These are phyloP conservation scores for Cicer arietinum DNA, from an alignment of 306 rosid species.

Conservation along the genomic window DNA sequence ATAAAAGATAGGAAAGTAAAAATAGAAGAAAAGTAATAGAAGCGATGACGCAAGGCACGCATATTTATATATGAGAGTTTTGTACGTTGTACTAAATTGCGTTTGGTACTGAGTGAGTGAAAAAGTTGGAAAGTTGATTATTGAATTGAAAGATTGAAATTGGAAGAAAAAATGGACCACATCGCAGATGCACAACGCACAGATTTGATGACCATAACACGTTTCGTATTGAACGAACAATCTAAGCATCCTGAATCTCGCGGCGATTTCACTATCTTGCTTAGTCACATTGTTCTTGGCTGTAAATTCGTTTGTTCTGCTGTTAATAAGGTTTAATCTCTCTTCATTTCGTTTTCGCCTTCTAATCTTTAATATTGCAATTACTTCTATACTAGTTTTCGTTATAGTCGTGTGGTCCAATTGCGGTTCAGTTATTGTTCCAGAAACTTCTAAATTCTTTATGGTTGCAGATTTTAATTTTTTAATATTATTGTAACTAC, in stretches of 20 bases:
- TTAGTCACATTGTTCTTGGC: conserved; percentile 93
- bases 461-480: not conserved
- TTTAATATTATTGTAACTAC: not conserved
- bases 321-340: conserved; percentile 73
- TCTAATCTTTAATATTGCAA: not conserved
- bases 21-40: too few species aligned
- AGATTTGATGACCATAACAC: conserved; percentile 94
- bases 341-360: not conserved
- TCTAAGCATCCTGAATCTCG: conserved; percentile 86
- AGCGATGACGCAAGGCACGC: too few species aligned
- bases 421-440: too few species aligned
- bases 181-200: conserved; percentile 85
- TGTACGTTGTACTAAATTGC: too few species aligned
- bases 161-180: conserved; percentile 61
- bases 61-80: too few species aligned
- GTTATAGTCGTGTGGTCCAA: too few species aligned
- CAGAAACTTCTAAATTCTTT: not conserved
- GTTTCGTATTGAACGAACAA: conserved; percentile 91
- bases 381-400: too few species aligned
- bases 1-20: too few species aligned
- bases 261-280: conserved; percentile 93
- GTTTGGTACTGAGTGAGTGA: too few species aligned
- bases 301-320: conserved; percentile 95
- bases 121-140: too few species aligned
- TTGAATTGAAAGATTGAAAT: not conserved